Percentiles rank a stretch among this genome's conserved stretches.
phyloP scores from a whole-genome alignment of 2,329 filamentous ascomycete genomes.

The Fusarium begoniae region DNA sequence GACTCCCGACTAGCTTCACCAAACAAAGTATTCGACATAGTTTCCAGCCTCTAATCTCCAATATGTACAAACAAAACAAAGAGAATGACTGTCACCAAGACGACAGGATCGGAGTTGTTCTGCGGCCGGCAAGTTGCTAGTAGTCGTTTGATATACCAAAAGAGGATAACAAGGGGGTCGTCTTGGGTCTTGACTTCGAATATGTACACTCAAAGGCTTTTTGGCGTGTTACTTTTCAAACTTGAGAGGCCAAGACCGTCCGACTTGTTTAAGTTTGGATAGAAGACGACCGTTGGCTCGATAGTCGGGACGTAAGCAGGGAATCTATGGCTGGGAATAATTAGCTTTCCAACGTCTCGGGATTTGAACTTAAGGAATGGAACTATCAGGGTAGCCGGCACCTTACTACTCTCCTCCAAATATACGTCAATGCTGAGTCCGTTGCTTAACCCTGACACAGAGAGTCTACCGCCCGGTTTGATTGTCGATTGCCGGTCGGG shows the following conservation, averaged over 20 bases:
- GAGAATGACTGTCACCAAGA: neutral
- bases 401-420: no score
- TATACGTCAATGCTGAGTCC: neutral
- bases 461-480: neutral
- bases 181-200: neutral
- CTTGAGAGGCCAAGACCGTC: neutral
- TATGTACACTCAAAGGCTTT: neutral
- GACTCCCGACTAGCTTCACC: neutral
- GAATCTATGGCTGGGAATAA: no score
- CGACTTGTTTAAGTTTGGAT: neutral
- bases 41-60: neutral
- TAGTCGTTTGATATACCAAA: neutral
- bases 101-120: neutral
- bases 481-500: neutral
- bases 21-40: neutral
- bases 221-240: neutral
- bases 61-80: neutral
- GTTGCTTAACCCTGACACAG: neutral
- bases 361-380: neutral
- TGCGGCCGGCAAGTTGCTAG: neutral
- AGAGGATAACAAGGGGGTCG: neutral
- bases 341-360: neutral
- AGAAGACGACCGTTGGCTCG: neutral
- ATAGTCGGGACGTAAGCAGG: neutral
- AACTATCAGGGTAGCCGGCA: accelerated